A percentile compares a stretch with the other conserved stretches of the same genome.
phyloP scores from a whole-genome alignment of 164 flowering plant genomes.

The Buxus sempervirens region DNA sequence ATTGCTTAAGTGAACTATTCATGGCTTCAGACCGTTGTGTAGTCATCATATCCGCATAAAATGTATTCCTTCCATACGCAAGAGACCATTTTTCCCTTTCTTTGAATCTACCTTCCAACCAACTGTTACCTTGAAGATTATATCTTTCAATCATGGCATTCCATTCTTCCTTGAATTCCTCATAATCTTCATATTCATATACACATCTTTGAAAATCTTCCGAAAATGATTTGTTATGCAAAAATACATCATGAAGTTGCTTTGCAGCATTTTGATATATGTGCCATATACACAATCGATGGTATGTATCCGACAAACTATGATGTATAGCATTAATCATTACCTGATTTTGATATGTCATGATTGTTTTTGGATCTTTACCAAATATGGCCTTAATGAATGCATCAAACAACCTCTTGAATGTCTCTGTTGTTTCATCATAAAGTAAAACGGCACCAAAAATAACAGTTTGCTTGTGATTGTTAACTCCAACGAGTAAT shows the following conservation, averaged over 20 bases:
- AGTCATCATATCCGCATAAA: neutral
- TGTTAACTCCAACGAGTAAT: neutral
- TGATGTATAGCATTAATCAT: neutral
- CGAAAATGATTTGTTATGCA: neutral
- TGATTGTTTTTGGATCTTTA: neutral
- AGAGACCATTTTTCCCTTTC: neutral
- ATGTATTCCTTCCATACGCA: neutral
- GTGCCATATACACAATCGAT: neutral
- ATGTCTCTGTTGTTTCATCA: neutral
- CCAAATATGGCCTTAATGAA: neutral
- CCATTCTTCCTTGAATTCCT: neutral
- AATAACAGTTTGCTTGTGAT: neutral
- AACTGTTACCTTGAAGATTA: neutral
- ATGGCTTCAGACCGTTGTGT: neutral
- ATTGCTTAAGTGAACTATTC: neutral
- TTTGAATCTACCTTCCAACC: neutral
- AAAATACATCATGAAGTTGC: neutral
- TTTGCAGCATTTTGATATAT: neutral
- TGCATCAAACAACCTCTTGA: neutral
- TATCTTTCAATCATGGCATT: neutral
- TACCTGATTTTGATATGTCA: neutral
- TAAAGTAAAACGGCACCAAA: neutral
- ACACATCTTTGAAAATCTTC: neutral
- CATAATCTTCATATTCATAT: neutral
- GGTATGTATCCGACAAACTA: neutral